Evolutionary conservation across 371 early-diverging fungal species (phyloP), one percentile per base, ranked within the genome.

Genomic region (Rhizopus sp.): DNA sequence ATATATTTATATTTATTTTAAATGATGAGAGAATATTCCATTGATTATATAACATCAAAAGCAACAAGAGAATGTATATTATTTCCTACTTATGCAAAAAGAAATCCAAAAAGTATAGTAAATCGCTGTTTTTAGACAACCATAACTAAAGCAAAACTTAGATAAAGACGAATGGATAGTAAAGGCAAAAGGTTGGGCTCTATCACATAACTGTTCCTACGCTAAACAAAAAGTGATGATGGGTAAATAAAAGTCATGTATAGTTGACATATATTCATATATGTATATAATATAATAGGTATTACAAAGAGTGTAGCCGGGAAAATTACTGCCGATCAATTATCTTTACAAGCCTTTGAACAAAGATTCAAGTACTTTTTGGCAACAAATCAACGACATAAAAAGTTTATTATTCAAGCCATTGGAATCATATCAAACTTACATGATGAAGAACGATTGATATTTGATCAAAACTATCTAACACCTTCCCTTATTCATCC

Each of bases 291-390:
- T 34, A 47, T 6, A 46, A 30, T 42, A 76, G 76, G 70, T 50
- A 56, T 76, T 45, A 68, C 76, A 38, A 69, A 68, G 46, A 72
- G 62, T 59, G 63, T 76, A 16, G 68, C 62, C 12, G 70, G 66
- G 16, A 57, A 66, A 60, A 53, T 57, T 32, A 62, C 66, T 62
- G 53, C 62, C 49, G 73, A 72, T 60, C 53, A 39, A 34, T 53
- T 55, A 15, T 50, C 63, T 7, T 56, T 59, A 9, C 54, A 57
- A 58, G 56, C 60, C 57, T 76, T 76, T 64, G 69, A 76, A 41
- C 52, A 72, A 45, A 65, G 73, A 52, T 76, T 76, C 58, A 76
- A 68, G 53, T 76, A 76, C 38, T 76, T 76, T 53, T 38, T 76
- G 31, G 76, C 76, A 29, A 70, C 59, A 35, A 70, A 68, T 57